Percentiles rank a stretch among this genome's conserved stretches.
Evolutionary conservation across 805 yeast species (phyloP).

Genomic region (Saccharomyces eubayanus): DNA sequence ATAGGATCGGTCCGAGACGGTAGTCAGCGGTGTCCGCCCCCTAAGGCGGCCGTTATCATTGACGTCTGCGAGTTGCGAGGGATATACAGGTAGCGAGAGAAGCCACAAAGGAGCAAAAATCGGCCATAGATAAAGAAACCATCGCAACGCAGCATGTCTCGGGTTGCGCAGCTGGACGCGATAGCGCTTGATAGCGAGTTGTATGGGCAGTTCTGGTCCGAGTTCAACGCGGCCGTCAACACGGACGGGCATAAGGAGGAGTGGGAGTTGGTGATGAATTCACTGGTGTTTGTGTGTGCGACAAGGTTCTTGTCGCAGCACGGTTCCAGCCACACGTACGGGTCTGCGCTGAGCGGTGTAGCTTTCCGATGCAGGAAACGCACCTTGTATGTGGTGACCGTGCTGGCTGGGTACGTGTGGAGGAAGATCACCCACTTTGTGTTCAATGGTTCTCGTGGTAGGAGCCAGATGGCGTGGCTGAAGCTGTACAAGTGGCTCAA

Average conservation of each 20-base stretch:
- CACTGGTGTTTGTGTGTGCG: constrained; percentile 16
- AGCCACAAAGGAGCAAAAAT: not conserved
- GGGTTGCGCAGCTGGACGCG: constrained; percentile 21
- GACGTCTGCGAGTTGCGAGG: not conserved
- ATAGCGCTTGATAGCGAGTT: constrained; percentile 17
- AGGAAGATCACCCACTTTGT: constrained; percentile 12
- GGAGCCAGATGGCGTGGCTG: not conserved
- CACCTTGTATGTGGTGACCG: constrained; percentile 10
- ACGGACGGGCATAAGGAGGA: constrained; percentile 10
- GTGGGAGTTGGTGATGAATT: constrained; percentile 12
- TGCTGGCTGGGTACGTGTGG: constrained; percentile 11
- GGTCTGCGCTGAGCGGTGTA: constrained; percentile 11
- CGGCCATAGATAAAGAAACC: not conserved
- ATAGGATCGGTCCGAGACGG: not conserved
- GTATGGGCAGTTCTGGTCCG: constrained; percentile 10
- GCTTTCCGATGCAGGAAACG: constrained; percentile 8
- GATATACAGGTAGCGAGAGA: not conserved
- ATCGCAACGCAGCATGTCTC: constrained; percentile 8
- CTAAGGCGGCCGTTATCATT: not conserved
- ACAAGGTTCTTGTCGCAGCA: constrained; percentile 3
- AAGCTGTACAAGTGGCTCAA: not conserved
- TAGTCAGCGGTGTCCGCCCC: not conserved
- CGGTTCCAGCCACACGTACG: constrained; percentile 8
- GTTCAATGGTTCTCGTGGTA: not conserved
- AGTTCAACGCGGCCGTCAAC: constrained; percentile 6